phyloP scores from a whole-genome alignment of 768 basidiomycete species.

The Sarcomyxa edulis region DNA sequence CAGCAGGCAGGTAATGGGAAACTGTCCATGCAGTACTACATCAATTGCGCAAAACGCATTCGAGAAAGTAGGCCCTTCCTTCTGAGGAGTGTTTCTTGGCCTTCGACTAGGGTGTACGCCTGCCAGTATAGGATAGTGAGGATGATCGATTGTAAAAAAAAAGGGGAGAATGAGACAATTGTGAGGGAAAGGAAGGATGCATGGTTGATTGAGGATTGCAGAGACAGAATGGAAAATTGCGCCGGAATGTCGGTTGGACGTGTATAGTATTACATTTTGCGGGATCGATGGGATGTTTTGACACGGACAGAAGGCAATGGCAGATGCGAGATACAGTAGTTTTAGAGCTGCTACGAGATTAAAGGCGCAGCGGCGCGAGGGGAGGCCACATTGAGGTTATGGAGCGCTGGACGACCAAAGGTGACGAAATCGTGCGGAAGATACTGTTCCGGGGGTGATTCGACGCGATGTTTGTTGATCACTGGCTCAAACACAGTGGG shows the following conservation, averaged over 20 bases:
- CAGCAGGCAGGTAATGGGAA: constrained; percentile 27
- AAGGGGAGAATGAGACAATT: constrained; percentile 45
- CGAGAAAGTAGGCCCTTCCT: constrained; percentile 18
- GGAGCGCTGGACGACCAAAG: constrained; percentile 74
- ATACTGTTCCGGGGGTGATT: constrained; percentile 67
- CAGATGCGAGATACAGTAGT: constrained; percentile 30
- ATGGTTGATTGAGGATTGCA: constrained; percentile 61
- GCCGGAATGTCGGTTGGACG: constrained; percentile 54
- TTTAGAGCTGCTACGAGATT: constrained; percentile 27
- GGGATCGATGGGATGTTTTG: constrained; percentile 48
- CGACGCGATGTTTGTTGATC: constrained; percentile 65
- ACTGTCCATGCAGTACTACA: constrained; percentile 26
- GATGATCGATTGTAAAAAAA: too few relatives aligned
- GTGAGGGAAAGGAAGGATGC: constrained; percentile 65
- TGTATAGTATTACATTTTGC: constrained; percentile 85
- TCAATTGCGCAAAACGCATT: constrained; percentile 16
- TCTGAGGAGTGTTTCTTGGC: constrained; percentile 21
- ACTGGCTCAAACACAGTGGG: constrained; percentile 62
- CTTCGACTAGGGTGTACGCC: constrained; percentile 42
- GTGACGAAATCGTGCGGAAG: constrained; percentile 78
- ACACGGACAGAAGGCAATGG: constrained; percentile 37
- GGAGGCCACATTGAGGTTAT: constrained; percentile 69
- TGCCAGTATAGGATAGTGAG: constrained; percentile 44
- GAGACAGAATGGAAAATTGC: constrained; percentile 48
- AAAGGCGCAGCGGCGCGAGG: constrained; percentile 62